These are phyloP conservation scores for Stephania cephalantha DNA, from an alignment of 164 flowering plant genomes.

Conservation along the genomic window DNA sequence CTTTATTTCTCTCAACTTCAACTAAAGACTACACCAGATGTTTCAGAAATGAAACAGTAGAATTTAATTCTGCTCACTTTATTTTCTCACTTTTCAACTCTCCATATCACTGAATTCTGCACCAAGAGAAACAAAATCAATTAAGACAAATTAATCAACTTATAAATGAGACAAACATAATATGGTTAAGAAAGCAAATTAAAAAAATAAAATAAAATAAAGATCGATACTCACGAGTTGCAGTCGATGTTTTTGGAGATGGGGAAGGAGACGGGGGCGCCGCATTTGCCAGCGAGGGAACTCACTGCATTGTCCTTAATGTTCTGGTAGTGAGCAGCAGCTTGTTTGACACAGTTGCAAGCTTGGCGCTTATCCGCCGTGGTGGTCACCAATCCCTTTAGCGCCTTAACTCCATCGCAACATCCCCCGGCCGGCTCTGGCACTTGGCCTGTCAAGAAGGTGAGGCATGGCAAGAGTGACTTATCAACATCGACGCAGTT, in stretches of 20 bases:
- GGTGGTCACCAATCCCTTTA: not conserved
- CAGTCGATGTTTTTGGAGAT: conserved; percentile 4
- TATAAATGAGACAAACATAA: not conserved
- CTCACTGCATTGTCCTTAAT: conserved; percentile 11
- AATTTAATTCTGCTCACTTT: not conserved
- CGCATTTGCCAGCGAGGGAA: conserved; percentile 11
- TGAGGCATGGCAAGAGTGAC: conserved; percentile 7
- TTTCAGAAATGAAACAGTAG: not conserved
- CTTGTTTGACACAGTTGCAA: conserved; percentile 8
- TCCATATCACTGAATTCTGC: not conserved
- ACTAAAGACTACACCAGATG: not conserved
- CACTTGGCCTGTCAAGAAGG: conserved; percentile 12
- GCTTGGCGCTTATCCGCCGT: conserved; percentile 6
- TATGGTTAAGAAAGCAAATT: not conserved
- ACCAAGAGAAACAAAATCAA: not conserved
- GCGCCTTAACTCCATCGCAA: conserved; percentile 11
- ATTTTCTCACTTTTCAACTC: not conserved
- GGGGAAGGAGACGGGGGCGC: conserved; percentile 3
- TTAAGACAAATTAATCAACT: not conserved
- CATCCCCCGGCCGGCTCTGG: conserved; percentile 5
- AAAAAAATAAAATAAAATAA: not conserved
- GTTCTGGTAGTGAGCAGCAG: not conserved
- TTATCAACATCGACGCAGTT: conserved; percentile 8
- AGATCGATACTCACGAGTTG: not conserved
- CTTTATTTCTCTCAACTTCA: not conserved